Percentiles rank a stretch among this genome's conserved stretches.
Evolutionary conservation across 305 asterid species (phyloP).

Genomic region (Fraxinus xanthoxyloides): DNA sequence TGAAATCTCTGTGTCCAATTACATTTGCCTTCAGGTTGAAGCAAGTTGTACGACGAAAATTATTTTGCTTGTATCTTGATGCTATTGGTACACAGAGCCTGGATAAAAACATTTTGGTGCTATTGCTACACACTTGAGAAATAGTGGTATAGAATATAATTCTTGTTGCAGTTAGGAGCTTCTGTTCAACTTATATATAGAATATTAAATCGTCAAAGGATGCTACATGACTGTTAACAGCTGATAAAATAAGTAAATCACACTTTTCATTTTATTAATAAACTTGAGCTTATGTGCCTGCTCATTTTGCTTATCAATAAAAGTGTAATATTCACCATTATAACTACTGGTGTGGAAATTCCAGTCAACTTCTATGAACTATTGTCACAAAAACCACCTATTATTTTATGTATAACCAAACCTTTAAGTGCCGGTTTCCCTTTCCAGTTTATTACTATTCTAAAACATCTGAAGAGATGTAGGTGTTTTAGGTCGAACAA

Average conservation of each 20-base stretch:
- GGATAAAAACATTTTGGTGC: background rate
- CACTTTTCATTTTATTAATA: background rate
- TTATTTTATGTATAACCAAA: background rate
- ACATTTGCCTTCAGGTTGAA: background rate
- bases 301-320: background rate
- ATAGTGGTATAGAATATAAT: background rate
- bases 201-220: background rate
- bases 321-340: background rate
- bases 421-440: background rate
- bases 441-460: background rate
- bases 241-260: background rate
- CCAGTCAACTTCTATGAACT: background rate
- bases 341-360: background rate
- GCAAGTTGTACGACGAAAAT: background rate
- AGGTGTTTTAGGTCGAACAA: background rate
- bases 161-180: conserved; percentile 11
- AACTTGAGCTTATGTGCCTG: background rate
- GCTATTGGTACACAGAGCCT: background rate
- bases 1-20: background rate
- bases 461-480: background rate
- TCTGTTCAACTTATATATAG: background rate
- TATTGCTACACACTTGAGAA: background rate
- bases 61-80: background rate
- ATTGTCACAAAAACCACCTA: background rate
- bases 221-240: background rate